Evolutionary conservation across 805 yeast genomes (phyloP), one percentile per base, ranked within the genome.

Genomic region (Starmerella stellata): DNA sequence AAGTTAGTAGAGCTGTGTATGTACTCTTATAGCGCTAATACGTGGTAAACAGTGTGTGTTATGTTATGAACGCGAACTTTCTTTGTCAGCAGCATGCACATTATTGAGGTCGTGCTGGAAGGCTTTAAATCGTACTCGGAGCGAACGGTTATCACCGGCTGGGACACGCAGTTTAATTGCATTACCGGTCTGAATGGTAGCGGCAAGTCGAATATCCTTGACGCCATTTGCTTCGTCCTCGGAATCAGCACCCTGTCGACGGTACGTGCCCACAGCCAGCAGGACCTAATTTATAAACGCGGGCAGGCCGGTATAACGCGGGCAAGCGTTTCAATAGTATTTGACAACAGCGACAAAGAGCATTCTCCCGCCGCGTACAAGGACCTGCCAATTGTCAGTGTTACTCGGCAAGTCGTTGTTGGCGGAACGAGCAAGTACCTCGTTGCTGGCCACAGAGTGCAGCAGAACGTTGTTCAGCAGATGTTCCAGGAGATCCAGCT

Each of bases 221-320:
- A 90, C 59, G 93, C 99, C 40, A 87, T 90, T 41, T 90, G 98
- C 60, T 90, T 90, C 59, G 99, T 92, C n/a, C 65, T 90, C 25
- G 99, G 99, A 39, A 85, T 90, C 43, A 76, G 94, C 1, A 74
- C 93, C 11, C 83, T 87, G 90, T 57, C 80, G n/a, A 79, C 93
- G 0, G 95, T 92, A 21, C 68, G 99, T 54, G 99, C 98, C 0
- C 75, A 82, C 4, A 85, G 77, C 53, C 63, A 85, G 30, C 95
- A 87, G 53, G 99, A 90, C 57, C 69, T 90, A 54, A 90, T 90
- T 37, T 90, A 90, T 57, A 90, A 90, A 52, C 72, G 96, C 50
- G 98, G 98, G 11, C 98, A 90, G 56, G 96, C 98, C 0, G 96
- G 96, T 47, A 87, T 87, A 13, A 85, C 95, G 1, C 85, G 82